Evolutionary conservation across 257 asterid species (phyloP), one percentile per base, ranked within the genome.

Genomic region (Solanum chaucha): DNA sequence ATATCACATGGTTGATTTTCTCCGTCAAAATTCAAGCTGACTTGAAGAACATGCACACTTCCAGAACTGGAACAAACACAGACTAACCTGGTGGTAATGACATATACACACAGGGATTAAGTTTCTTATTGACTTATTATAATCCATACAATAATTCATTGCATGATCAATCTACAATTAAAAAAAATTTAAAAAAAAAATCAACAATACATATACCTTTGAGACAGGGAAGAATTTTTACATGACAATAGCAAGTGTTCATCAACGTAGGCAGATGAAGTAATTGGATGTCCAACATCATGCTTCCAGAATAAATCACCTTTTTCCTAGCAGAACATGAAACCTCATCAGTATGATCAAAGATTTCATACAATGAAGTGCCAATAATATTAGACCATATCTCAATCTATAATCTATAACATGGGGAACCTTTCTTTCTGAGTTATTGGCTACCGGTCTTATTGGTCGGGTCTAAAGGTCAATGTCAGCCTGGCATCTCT

Each of bases 41-140:
- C 90, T 72, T 89, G 88, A 9, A 97, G 90, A 75, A 97, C 95
- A 74, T 65, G 87, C 11, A 97, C 89, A 89, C 92, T 90, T 84
- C 99, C 99, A 89, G 94, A 90, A 90, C 96, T 94, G 88, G 95
- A 92, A 36, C 98, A 93, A 46, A 93, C 96, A 75, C 98, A 95
- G 61, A 96, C 88, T 87, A 94, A 88, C 93, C 98, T 95, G 93
- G 64, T 55, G 0, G 86, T 86, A 86, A 82, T 87, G 65, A 10
- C 68, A 46, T 58, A 48, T 74, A 28, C 55, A 26, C 51, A 61
- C 9, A 30, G 28, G 38, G 70, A 72, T 34, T 71, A 15, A 58
- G 58, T 38, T 40, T n/a, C 51, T 4, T 72, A 35, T 86, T 44
- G 35, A 46, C 82, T 86, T 71, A 26, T 48, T 8, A 73, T 35